Conservation (phyloP, 202 grass and related monocot genomes). For the Carex arenaria region DNA sequence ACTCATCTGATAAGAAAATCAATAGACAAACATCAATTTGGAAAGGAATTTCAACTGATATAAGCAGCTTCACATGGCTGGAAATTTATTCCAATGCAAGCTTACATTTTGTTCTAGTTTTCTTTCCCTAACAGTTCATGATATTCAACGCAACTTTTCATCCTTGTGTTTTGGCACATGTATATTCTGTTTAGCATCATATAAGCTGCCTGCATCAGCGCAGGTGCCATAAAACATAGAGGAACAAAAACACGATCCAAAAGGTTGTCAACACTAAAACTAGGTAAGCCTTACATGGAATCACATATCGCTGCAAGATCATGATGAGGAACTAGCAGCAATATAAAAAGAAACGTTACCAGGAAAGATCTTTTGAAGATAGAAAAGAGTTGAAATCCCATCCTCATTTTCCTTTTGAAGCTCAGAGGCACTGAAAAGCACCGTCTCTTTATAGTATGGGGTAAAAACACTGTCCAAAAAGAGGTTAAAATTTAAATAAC, state of each 20-base stretch:
- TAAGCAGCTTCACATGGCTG: background rate
- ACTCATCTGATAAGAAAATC: slow-evolving; percentile 63
- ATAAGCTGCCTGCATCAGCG: background rate
- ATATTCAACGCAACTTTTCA: background rate
- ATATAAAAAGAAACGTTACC: slow-evolving; percentile 31
- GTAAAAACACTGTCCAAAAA: slow-evolving; percentile 90
- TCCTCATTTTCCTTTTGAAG: slow-evolving; percentile 81
- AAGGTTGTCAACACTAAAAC: background rate
- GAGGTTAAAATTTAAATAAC: slow-evolving; percentile 27
- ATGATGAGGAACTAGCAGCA: background rate
- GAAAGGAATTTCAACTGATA: background rate
- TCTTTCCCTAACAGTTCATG: background rate
- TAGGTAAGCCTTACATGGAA: background rate
- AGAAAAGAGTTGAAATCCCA: slow-evolving; percentile 92
- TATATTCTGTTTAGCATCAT: background rate
- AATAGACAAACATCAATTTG: slow-evolving; percentile 19
- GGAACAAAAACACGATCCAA: background rate
- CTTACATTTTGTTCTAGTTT: background rate
- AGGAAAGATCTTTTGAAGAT: slow-evolving; percentile 98
- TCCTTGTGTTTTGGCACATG: background rate
- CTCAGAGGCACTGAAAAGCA: slow-evolving; percentile 80
- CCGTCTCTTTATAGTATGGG: slow-evolving; percentile 96
- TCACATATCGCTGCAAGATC: background rate
- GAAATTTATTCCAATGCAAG: background rate
- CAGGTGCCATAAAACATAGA: background rate